phyloP scores from a whole-genome alignment of 306 rosid species.

The Acacia acuminata region DNA sequence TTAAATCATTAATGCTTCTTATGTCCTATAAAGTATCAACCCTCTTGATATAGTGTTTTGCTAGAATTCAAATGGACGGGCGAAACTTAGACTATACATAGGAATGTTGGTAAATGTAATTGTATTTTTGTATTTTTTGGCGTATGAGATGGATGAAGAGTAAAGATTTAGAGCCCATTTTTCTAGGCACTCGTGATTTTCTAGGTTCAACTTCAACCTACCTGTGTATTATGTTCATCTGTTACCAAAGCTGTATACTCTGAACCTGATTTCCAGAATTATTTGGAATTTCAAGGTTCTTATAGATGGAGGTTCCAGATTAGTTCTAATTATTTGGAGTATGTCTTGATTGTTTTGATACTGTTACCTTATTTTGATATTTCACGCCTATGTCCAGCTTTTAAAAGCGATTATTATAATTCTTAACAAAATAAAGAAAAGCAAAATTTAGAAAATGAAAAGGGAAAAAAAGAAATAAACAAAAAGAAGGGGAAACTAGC shows the following conservation, averaged over 20 bases:
- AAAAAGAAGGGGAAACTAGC: too few species aligned
- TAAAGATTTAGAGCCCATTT: conserved; percentile 14
- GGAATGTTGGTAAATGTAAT: conserved; percentile 47
- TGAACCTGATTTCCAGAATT: conserved; percentile 17
- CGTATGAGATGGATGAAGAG: neutral
- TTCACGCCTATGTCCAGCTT: neutral
- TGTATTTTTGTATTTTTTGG: conserved; percentile 34
- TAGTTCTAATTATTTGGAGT: neutral
- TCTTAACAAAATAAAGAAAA: neutral
- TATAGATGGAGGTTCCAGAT: neutral
- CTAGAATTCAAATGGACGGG: conserved; percentile 23
- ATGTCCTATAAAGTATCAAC: conserved; percentile 1
- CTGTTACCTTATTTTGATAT: neutral
- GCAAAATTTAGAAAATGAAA: neutral
- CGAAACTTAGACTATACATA: conserved; percentile 39
- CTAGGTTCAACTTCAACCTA: neutral
- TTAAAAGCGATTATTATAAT: neutral
- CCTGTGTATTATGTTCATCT: conserved; percentile 18
- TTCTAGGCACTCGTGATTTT: conserved; percentile 3
- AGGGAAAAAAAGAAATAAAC: too few species aligned
- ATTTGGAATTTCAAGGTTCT: conserved; percentile 1
- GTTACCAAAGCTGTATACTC: conserved; percentile 21
- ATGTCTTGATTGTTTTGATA: neutral
- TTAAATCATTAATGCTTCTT: conserved; percentile 14
- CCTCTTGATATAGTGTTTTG: conserved; percentile 25